Evolutionary conservation across 2,329 filamentous ascomycete genomes (phyloP), one percentile per base, ranked within the genome.

Genomic region (Catunica adiposa): DNA sequence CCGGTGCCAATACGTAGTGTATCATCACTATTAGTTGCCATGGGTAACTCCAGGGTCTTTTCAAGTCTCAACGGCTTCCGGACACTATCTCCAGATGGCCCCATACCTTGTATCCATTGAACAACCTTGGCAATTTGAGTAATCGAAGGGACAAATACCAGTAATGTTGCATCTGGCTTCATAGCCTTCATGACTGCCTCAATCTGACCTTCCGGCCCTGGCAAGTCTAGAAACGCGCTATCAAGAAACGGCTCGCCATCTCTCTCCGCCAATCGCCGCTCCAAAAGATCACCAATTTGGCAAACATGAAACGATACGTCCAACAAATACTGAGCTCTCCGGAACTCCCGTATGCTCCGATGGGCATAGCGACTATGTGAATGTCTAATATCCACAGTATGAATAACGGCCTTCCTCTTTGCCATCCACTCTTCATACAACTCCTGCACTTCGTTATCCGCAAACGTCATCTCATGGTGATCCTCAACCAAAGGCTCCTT

Each of bases 271-370:
- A 55, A 11, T n/a, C 53, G 50, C 25, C 26, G n/a, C 1, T 70
- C 67, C 34, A 88, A 70, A 75, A 83, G 89, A 2, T 75, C 71
- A 34, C 76, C 73, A 3, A 87, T 78, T 31, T 78, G 75, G 38
- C 80, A 80, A 51, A 84, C 73, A 65, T 90, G 81, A 63, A 90
- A 90, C 63, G 89, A 81, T 54, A 89, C 72, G 61, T 86, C 77
- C 23, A 74, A 70, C 23, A 77, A 73, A 66, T 92, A 92, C 55
- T 86, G 73, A 1, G 84, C 84, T 22, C 77, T 72, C 6, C 82
- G 77, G 66, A 86, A 92, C 17, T 79, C 76, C 25, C 74, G 70
- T 3, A 90, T 75, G 20, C 84, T 73, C 55, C 74, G 75, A 60
- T 79, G 72, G 0, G 86, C 86, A 60, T 82, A 77, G 14, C 71